A percentile compares a stretch with the other conserved stretches of the same genome.
Conservation (phyloP, 495 filamentous ascomycete genomes). For the Neohortaea acidophila region DNA sequence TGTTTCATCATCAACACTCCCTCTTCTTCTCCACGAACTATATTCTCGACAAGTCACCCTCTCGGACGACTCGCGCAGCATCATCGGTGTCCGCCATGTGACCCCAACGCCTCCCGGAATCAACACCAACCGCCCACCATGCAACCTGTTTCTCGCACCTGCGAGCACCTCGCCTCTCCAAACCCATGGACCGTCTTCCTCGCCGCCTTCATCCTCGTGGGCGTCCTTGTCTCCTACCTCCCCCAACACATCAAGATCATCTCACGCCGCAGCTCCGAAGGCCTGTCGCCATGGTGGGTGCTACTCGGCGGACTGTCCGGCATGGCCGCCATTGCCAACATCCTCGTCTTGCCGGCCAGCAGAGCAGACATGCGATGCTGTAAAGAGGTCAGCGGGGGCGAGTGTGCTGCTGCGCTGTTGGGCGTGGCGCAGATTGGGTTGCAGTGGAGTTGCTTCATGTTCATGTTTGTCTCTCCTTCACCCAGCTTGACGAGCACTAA, state of each 20-base stretch:
- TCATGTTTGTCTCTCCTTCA: conserved; percentile 50
- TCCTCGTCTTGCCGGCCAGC: conserved; percentile 65
- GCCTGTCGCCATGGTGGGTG: conserved; percentile 86
- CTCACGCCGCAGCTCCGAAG: conserved; percentile 71
- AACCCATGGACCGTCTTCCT: conserved; percentile 7
- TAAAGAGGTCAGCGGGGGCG: conserved; percentile 57
- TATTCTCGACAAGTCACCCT: conserved; percentile 2
- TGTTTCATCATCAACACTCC: no score
- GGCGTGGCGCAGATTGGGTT: conserved; percentile 79
- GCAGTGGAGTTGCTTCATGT: conserved; percentile 81
- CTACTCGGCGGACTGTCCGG: conserved; percentile 79
- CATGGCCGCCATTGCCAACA: conserved; percentile 79
- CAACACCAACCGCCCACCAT: neutral
- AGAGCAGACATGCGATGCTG: conserved; percentile 73
- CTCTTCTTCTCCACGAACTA: no score
- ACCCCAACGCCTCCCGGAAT: neutral
- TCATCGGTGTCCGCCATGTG: neutral
- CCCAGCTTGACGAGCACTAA: neutral
- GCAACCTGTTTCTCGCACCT: conserved; percentile 1
- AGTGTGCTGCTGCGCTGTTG: conserved; percentile 69
- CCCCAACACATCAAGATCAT: conserved; percentile 92
- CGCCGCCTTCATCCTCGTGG: conserved; percentile 53
- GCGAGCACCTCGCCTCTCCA: conserved; percentile 7
- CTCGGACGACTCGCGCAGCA: neutral
- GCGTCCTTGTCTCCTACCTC: conserved; percentile 84